Evolutionary conservation across 352 stramenopile species (phyloP).

Genomic region (Peronospora farinosa): DNA sequence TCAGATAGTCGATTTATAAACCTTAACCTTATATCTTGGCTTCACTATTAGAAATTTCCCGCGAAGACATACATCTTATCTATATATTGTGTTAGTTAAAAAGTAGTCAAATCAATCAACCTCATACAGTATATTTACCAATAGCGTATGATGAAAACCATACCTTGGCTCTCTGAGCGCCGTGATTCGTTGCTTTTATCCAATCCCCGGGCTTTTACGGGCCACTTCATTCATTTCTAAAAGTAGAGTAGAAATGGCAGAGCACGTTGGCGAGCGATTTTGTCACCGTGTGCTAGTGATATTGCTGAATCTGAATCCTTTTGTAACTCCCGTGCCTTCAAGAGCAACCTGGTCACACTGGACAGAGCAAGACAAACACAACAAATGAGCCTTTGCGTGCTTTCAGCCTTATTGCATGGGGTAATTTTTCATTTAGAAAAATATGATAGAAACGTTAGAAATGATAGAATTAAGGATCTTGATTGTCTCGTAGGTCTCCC

Average conservation of each 20-base stretch:
- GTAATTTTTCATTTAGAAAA: conserved; percentile 20
- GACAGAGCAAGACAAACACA: conserved; percentile 9
- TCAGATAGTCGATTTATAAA: no score
- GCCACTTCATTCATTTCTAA: conserved; percentile 2
- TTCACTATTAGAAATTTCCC: no score
- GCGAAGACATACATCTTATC: no score
- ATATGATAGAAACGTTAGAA: conserved; percentile 9
- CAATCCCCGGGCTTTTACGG: no score
- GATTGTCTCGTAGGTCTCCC: conserved; percentile 38
- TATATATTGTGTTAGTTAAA: no score
- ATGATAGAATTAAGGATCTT: background rate
- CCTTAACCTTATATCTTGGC: no score
- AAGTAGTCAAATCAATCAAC: no score
- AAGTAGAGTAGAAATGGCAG: conserved; percentile 13
- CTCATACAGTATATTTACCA: no score
- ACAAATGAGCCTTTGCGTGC: conserved; percentile 43
- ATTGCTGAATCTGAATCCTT: conserved; percentile 50
- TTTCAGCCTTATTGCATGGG: conserved; percentile 72
- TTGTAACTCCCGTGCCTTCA: conserved; percentile 39
- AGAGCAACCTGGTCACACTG: conserved; percentile 30
- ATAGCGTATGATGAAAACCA: no score
- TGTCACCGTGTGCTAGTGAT: conserved; percentile 51
- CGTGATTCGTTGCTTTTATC: background rate
- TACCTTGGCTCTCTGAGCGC: no score
- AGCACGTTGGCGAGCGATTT: conserved; percentile 32